Conservation (phyloP, 2,329 filamentous ascomycete species). For the Plectosphaerella sp. region DNA sequence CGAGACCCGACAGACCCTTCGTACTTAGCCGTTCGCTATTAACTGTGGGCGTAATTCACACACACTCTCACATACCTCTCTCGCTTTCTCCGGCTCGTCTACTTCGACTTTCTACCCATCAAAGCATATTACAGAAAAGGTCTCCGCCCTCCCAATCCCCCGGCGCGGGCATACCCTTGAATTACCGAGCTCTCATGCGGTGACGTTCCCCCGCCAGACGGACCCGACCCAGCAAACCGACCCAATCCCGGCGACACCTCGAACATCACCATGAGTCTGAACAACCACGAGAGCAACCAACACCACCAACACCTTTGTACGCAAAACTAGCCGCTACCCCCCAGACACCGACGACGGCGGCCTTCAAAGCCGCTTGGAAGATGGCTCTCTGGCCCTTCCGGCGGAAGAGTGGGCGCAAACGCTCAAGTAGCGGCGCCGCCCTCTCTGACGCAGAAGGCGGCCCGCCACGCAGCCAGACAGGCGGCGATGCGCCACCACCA, state of each 20-base stretch:
- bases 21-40: no score
- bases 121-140: no score
- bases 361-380: slow-evolving; percentile 10
- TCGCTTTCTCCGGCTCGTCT: neutral
- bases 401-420: slow-evolving; percentile 65
- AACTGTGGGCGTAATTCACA: no score
- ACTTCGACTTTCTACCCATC: neutral
- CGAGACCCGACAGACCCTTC: no score
- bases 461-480: slow-evolving; percentile 29
- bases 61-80: no score
- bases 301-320: neutral
- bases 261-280: neutral
- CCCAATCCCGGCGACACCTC: no score
- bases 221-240: no score
- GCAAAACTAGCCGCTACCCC: neutral
- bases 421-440: slow-evolving; percentile 47
- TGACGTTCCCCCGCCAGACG: no score
- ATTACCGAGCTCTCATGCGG: no score
- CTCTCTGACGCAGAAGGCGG: slow-evolving; percentile 46
- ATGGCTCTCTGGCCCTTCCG: slow-evolving; percentile 87
- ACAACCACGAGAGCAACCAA: neutral
- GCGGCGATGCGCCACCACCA: slow-evolving; percentile 18
- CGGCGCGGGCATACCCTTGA: no score
- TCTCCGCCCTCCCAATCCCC: no score
- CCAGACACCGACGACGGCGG: neutral